Conservation (phyloP, 805 yeast genomes). For the Citeromyces matritensis region DNA sequence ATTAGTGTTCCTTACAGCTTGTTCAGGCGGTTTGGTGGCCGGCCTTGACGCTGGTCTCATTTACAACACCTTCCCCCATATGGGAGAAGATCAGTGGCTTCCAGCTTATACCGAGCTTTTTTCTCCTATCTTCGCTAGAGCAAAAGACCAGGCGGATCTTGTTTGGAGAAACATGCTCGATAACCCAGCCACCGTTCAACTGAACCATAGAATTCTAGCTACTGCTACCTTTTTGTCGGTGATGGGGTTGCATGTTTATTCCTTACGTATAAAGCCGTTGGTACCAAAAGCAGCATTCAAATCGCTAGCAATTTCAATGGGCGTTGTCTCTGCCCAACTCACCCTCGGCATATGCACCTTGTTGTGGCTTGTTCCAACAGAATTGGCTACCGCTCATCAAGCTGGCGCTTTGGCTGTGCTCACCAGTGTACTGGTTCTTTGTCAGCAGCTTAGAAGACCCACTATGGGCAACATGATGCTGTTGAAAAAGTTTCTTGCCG, state of each 20-base stretch:
- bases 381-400: slow-evolving; percentile 91
- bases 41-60: slow-evolving; percentile 96
- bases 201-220: slow-evolving; percentile 80
- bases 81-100: slow-evolving; percentile 68
- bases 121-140: slow-evolving; percentile 57
- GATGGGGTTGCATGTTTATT: slow-evolving; percentile 56
- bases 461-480: slow-evolving; percentile 15
- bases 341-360: slow-evolving; percentile 78
- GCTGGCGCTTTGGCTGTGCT: slow-evolving; percentile 89
- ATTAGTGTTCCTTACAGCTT: slow-evolving; percentile 76
- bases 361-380: slow-evolving; percentile 79
- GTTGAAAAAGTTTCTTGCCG: slow-evolving; percentile 11
- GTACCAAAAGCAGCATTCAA: slow-evolving; percentile 44
- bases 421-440: slow-evolving; percentile 58
- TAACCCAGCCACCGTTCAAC: slow-evolving; percentile 92
- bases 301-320: slow-evolving; percentile 58
- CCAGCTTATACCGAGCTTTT: slow-evolving; percentile 73
- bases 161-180: slow-evolving; percentile 90
- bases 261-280: slow-evolving; percentile 33
- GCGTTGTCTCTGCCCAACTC: slow-evolving; percentile 72
- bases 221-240: slow-evolving; percentile 62
- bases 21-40: slow-evolving; percentile 97
- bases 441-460: slow-evolving; percentile 45
- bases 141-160: slow-evolving; percentile 52
- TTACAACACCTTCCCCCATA: slow-evolving; percentile 90